Evolutionary conservation across 768 basidiomycete species (phyloP), one percentile per base, ranked within the genome.

Genomic region (Suillus brevipes): DNA sequence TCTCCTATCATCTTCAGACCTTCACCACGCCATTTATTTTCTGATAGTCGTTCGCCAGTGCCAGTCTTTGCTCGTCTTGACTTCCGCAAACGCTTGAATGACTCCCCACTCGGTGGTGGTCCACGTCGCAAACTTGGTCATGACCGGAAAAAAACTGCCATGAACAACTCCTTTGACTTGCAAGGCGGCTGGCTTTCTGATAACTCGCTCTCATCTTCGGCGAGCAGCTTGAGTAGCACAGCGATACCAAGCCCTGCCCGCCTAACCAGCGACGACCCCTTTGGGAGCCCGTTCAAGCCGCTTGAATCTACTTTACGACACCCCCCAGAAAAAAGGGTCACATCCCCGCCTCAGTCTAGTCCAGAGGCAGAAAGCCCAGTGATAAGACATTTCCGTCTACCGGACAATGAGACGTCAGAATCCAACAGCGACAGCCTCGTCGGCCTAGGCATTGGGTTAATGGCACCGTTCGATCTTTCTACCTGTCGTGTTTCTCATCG

Each of bases 391-490:
- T 61, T 63, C 37, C 73, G 76, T 58, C 66, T 67, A 38, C 59
- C 73, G 36, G 65, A 67, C 23, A 58, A 55, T 62, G 65, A 67
- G 47, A 68, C 70, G 9, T 68, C 72, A 31, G 77, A 73, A 55
- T 72, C 81, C 16, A 70, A 79, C 23, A 76, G 75, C 5, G 74
- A 70, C 34, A 18, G 58, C 3, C 70, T 76, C 50, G 75, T 79
- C 37, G 82, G 83, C 23, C 78, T 77, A 40, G 76, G 76, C 45
- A 77, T 77, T 66, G 76, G 78, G 9, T 76, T 88, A 47, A 77
- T 88, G 69, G 85, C 83, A 61, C 84, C 87, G 14, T 88, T 88
- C 67, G 77, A 76, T 37, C 75, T 85, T 57, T 78, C 83, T 42
- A 78, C 79, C 37, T 53, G 38, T 2, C 67, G 69, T 34, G 60